Conservation (phyloP, 2,329 filamentous ascomycete species). For the Fusarium fujikuroi region DNA sequence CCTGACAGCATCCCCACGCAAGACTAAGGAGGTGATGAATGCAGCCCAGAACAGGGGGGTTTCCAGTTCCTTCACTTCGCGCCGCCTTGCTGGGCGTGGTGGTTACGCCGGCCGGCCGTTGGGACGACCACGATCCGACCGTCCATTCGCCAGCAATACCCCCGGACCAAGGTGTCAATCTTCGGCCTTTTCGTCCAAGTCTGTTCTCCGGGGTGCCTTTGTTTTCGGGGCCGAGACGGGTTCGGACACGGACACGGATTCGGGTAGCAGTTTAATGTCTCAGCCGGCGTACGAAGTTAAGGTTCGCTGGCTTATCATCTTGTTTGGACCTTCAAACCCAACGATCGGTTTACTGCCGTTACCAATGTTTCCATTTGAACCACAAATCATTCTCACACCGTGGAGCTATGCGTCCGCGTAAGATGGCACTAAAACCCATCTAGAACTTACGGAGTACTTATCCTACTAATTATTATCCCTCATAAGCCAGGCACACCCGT, state of each 20-base stretch:
- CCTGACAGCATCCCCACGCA: constrained; percentile 1
- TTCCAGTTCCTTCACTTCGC: background rate
- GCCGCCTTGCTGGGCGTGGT: constrained; percentile 36
- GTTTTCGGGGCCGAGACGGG: constrained; percentile 20
- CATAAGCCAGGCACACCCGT: background rate
- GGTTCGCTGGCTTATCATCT: background rate
- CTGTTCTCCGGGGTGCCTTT: constrained; percentile 16
- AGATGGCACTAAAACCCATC: background rate
- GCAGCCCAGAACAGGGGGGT: background rate
- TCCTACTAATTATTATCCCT: background rate
- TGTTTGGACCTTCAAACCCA: background rate
- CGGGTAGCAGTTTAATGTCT: constrained; percentile 3
- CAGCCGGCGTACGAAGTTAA: background rate
- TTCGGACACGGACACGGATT: constrained; percentile 7
- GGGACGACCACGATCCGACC: constrained; percentile 39
- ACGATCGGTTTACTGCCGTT: background rate
- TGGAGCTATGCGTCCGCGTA: background rate
- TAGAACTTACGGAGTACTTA: background rate
- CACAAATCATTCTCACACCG: background rate
- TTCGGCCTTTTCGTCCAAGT: constrained; percentile 23
- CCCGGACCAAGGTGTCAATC: constrained; percentile 16
- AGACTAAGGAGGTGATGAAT: background rate
- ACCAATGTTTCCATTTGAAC: background rate
- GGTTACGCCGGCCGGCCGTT: constrained; percentile 31
- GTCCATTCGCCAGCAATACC: constrained; percentile 22